Conservation (phyloP, 306 rosid species). For the Quercus gilva region DNA sequence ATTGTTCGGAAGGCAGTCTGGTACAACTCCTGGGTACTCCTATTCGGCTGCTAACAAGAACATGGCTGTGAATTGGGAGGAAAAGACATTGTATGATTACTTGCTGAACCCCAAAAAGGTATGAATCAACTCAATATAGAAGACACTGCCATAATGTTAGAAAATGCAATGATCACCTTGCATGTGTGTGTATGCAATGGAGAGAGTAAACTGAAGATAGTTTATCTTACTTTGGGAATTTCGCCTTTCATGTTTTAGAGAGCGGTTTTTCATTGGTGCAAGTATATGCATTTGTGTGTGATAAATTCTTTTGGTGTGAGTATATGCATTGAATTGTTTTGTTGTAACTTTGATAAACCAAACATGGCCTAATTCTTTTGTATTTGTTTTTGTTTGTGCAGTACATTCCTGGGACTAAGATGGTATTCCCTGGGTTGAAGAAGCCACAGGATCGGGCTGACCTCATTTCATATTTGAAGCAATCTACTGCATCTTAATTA, state of each 20-base stretch:
- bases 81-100: conserved; percentile 81
- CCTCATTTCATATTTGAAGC: conserved; percentile 88
- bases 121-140: neutral
- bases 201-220: neutral
- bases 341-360: neutral
- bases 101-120: conserved; percentile 95
- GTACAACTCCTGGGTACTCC: conserved; percentile 85
- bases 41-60: conserved; percentile 89
- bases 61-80: conserved; percentile 93
- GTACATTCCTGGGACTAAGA: conserved; percentile 97
- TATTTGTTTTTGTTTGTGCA: conserved; percentile 30
- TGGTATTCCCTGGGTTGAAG: conserved; percentile 97
- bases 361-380: neutral
- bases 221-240: too few species aligned
- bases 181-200: neutral
- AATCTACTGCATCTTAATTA: conserved; percentile 55
- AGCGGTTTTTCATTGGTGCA: too few species aligned
- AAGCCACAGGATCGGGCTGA: conserved; percentile 96
- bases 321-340: neutral
- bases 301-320: too few species aligned
- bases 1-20: conserved; percentile 90
- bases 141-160: neutral
- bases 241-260: too few species aligned
- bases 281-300: too few species aligned
- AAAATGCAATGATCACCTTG: neutral